These are phyloP conservation scores for Candida labiduridarum DNA, from an alignment of 1,139 yeast genomes.

Conservation along the genomic window DNA sequence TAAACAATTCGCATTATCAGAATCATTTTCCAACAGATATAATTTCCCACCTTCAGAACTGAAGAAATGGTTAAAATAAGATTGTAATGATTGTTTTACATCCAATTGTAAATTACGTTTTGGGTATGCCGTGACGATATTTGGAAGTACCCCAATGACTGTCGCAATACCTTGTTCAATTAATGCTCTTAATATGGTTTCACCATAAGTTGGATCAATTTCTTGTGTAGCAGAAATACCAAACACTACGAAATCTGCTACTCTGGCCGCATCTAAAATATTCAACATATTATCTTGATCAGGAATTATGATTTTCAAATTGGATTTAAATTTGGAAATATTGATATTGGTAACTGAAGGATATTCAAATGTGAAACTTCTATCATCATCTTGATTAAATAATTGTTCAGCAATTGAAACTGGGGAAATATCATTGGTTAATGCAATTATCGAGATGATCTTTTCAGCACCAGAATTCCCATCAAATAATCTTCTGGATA, in stretches of 20 bases:
- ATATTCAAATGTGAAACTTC: slow-evolving; percentile 26
- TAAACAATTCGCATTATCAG: slow-evolving; percentile 72
- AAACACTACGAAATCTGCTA: slow-evolving; percentile 85
- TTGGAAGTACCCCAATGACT: slow-evolving; percentile 79
- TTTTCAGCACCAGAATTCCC: slow-evolving; percentile 82
- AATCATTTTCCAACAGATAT: slow-evolving; percentile 64
- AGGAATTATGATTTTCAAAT: slow-evolving; percentile 75
- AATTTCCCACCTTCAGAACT: slow-evolving; percentile 75
- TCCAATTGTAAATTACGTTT: slow-evolving; percentile 79
- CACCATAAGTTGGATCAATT: slow-evolving; percentile 79
- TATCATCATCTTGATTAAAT: slow-evolving; percentile 36
- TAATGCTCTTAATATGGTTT: slow-evolving; percentile 82
- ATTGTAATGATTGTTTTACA: slow-evolving; percentile 75
- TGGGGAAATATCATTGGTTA: slow-evolving; percentile 71
- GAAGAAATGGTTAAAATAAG: slow-evolving; percentile 87
- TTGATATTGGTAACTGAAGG: slow-evolving; percentile 55
- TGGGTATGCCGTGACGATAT: slow-evolving; percentile 64
- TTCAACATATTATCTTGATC: slow-evolving; percentile 66
- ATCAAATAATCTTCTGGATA: slow-evolving; percentile 69
- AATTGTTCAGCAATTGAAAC: slow-evolving; percentile 57
- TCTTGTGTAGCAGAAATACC: slow-evolving; percentile 85
- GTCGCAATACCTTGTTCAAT: slow-evolving; percentile 93
- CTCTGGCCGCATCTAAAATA: slow-evolving; percentile 82
- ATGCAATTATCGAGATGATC: slow-evolving; percentile 76
- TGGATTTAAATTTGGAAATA: slow-evolving; percentile 71